These are phyloP conservation scores for Fusarium oligoseptatum DNA, from an alignment of 2,329 filamentous ascomycete species.

Conservation along the genomic window DNA sequence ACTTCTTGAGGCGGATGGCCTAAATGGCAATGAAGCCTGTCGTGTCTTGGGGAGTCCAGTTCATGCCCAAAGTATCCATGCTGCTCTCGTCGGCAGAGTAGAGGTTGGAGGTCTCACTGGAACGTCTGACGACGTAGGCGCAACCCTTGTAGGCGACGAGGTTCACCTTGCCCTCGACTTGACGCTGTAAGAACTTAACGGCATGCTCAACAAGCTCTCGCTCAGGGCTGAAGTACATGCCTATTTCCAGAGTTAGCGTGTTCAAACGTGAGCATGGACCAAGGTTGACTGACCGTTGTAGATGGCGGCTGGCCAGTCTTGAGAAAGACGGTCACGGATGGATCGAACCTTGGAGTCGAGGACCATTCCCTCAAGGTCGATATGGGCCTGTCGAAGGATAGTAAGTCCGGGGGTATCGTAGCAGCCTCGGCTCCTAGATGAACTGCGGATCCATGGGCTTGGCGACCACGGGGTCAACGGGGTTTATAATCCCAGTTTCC, in stretches of 20 bases:
- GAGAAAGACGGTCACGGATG: constrained; percentile 66
- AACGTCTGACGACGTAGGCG: constrained; percentile 61
- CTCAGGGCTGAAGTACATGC: constrained; percentile 66
- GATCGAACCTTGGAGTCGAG: constrained; percentile 67
- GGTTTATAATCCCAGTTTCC: too few relatives aligned
- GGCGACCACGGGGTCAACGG: too few relatives aligned
- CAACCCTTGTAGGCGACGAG: constrained; percentile 61
- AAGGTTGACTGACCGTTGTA: constrained; percentile 44
- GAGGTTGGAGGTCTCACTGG: constrained; percentile 61
- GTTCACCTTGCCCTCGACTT: constrained; percentile 52
- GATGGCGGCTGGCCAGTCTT: constrained; percentile 59
- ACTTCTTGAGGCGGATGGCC: constrained; percentile 60
- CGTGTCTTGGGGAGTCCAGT: constrained; percentile 78
- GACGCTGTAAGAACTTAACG: constrained; percentile 70
- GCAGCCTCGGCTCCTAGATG: constrained; percentile 22
- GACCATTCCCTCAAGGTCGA: constrained; percentile 67
- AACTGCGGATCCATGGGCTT: too few relatives aligned
- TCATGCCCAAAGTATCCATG: constrained; percentile 68
- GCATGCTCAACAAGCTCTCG: constrained; percentile 71
- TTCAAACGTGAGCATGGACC: not conserved
- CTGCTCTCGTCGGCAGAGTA: constrained; percentile 63
- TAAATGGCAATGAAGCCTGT: constrained; percentile 68
- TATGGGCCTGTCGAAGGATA: constrained; percentile 45
- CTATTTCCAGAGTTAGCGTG: not conserved
- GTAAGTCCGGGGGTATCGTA: constrained; percentile 29